These are phyloP conservation scores for Infundibulicybe gibba DNA, from an alignment of 768 basidiomycete species.

Conservation along the genomic window DNA sequence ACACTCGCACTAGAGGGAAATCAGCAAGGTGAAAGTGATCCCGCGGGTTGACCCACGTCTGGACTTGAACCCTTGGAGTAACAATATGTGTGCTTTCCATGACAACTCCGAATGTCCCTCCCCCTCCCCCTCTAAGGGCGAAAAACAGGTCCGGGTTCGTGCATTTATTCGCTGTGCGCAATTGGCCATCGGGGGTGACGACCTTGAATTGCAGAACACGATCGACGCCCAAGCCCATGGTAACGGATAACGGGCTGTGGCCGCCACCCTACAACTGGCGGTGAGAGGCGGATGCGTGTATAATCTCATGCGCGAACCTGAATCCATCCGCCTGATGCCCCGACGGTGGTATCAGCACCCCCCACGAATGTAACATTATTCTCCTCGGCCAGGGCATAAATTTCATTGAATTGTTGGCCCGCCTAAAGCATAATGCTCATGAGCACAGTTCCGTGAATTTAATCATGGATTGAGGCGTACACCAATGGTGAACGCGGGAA, in stretches of 20 bases:
- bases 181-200: slow-evolving; percentile 37
- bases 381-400: slow-evolving; percentile 33
- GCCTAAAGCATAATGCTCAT: slow-evolving; percentile 23
- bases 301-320: slow-evolving; percentile 13
- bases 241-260: slow-evolving; percentile 35
- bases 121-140: slow-evolving; percentile 50
- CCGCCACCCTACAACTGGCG: slow-evolving; percentile 28
- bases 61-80: slow-evolving; percentile 22
- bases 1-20: too few relatives aligned
- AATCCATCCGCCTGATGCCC: slow-evolving; percentile 45
- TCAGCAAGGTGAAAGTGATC: too few relatives aligned
- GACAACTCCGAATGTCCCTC: slow-evolving; percentile 45
- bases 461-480: background rate
- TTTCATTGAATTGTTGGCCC: slow-evolving; percentile 44
- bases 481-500: slow-evolving; percentile 10
- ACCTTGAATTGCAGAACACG: slow-evolving; percentile 41
- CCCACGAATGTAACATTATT: slow-evolving; percentile 42
- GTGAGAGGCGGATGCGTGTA: background rate
- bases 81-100: slow-evolving; percentile 23
- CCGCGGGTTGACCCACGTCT: too few relatives aligned
- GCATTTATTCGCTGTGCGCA: slow-evolving; percentile 34
- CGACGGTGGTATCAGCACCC: slow-evolving; percentile 39
- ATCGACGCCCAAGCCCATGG: slow-evolving; percentile 46
- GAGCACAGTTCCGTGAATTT: slow-evolving; percentile 13
- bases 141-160: slow-evolving; percentile 46